These are phyloP conservation scores for Urochloa ruziziensis DNA, from an alignment of 176 grass and related monocot species.

Conservation along the genomic window DNA sequence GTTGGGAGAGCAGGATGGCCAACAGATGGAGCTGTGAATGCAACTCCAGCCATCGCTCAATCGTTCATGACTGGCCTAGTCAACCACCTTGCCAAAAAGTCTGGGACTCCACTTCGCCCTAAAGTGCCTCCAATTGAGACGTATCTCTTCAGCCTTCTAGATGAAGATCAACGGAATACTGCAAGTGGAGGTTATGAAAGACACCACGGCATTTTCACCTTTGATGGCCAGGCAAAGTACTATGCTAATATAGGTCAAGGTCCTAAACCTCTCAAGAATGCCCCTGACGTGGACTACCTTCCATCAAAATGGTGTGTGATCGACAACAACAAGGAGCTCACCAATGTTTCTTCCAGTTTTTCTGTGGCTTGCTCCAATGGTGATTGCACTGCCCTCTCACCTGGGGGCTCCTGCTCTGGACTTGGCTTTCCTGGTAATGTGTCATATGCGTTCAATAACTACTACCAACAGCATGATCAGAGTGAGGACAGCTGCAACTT, in stretches of 20 bases:
- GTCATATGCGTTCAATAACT: conserved; percentile 91
- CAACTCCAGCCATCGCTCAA: conserved; percentile 66
- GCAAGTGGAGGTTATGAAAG: conserved; percentile 62
- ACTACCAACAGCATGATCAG: conserved; percentile 84
- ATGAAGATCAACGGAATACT: conserved; percentile 67
- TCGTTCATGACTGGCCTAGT: conserved; percentile 78
- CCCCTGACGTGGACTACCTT: conserved; percentile 67
- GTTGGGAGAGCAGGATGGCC: conserved; percentile 90
- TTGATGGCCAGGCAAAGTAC: conserved; percentile 92
- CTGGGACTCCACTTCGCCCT: conserved; percentile 72
- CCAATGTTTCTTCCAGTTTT: conserved; percentile 58
- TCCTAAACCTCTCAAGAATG: conserved; percentile 57
- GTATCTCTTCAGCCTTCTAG: conserved; percentile 77
- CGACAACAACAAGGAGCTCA: conserved; percentile 76
- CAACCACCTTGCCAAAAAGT: conserved; percentile 72
- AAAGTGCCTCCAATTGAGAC: conserved; percentile 68
- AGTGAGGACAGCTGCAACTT: conserved; percentile 76
- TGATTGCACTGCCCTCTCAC: conserved; percentile 71
- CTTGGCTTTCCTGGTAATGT: conserved; percentile 87
- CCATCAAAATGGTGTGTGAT: conserved; percentile 84
- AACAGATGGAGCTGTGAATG: conserved; percentile 85
- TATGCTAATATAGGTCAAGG: conserved; percentile 83
- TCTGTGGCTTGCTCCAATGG: conserved; percentile 63
- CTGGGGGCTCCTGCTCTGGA: conserved; percentile 66
- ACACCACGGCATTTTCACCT: conserved; percentile 89